phyloP scores from a whole-genome alignment of 2,329 filamentous ascomycete genomes.

The Penicillium polonicum region DNA sequence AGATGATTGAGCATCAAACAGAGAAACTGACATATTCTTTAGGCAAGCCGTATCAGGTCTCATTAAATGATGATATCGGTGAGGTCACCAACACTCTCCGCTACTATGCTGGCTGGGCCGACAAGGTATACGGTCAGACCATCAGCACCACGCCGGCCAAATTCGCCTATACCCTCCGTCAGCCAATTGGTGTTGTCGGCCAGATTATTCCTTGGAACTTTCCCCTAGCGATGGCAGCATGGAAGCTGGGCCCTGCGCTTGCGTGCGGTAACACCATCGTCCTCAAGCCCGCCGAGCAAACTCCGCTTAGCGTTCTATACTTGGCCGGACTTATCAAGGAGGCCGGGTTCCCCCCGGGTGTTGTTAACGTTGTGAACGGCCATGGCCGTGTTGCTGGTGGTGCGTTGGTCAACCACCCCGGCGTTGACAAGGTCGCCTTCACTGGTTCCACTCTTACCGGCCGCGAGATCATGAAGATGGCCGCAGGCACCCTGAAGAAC shows the following conservation, averaged over 20 bases:
- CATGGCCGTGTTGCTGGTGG: constrained; percentile 26
- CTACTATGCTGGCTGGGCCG: constrained; percentile 88
- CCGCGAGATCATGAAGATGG: constrained; percentile 30
- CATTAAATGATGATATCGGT: constrained; percentile 66
- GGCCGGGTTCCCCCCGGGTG: constrained; percentile 27
- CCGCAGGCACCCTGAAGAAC: constrained; percentile 43
- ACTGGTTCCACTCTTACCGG: constrained; percentile 26
- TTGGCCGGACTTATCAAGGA: constrained; percentile 24
- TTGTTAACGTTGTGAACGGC: constrained; percentile 27
- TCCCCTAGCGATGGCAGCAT: constrained; percentile 41
- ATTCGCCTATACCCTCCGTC: constrained; percentile 79
- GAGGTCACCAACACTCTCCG: constrained; percentile 69
- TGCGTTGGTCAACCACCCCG: constrained; percentile 22
- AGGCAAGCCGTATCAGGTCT: constrained; percentile 47
- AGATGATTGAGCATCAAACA: not conserved
- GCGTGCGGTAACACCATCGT: constrained; percentile 28
- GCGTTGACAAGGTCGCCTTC: constrained; percentile 26
- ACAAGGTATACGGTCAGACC: constrained; percentile 88
- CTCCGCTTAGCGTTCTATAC: constrained; percentile 26
- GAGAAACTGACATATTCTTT: constrained; percentile 5
- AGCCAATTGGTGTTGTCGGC: constrained; percentile 78
- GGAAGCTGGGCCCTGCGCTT: constrained; percentile 27
- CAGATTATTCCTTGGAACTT: constrained; percentile 93
- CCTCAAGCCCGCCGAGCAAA: constrained; percentile 28
- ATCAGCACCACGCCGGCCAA: constrained; percentile 59